Evolutionary conservation across 495 filamentous ascomycete species (phyloP).

Genomic region (Talaromyces stipitatus): DNA sequence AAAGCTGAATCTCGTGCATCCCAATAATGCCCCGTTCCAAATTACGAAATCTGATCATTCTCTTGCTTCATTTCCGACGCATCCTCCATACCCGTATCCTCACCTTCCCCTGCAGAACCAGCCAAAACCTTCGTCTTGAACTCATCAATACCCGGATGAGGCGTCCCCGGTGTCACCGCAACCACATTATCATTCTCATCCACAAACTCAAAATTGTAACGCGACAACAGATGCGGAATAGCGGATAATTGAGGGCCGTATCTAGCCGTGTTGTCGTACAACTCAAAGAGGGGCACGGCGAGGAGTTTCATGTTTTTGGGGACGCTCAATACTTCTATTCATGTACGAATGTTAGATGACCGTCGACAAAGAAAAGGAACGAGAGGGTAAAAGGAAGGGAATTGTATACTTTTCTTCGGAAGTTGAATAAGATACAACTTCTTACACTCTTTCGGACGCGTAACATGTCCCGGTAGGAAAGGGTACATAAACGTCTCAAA

Average conservation of each 20-base stretch:
- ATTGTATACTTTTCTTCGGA: constrained; percentile 73
- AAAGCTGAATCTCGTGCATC: neutral
- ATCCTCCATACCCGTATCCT: constrained; percentile 37
- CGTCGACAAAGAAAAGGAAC: constrained; percentile 9
- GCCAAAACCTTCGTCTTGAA: constrained; percentile 64
- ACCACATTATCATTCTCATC: constrained; percentile 87
- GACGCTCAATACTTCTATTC: constrained; percentile 83
- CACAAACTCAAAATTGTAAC: constrained; percentile 98
- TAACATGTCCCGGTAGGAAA: constrained; percentile 90
- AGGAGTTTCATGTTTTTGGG: constrained; percentile 99
- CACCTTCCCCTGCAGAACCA: constrained; percentile 17
- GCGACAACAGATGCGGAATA: constrained; percentile 85
- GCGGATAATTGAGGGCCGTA: constrained; percentile 95
- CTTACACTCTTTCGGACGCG: constrained; percentile 97
- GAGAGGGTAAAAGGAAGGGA: constrained; percentile 1
- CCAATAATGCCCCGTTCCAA: too few species aligned
- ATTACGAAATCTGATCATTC: neutral
- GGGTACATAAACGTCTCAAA: constrained; percentile 99
- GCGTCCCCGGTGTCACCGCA: constrained; percentile 70
- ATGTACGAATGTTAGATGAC: neutral
- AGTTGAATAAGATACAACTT: constrained; percentile 96
- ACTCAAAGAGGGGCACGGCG: constrained; percentile 91
- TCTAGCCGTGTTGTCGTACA: constrained; percentile 92
- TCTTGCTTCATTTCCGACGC: constrained; percentile 17
- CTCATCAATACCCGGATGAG: constrained; percentile 34